A percentile compares a stretch with the other conserved stretches of the same genome.
phyloP scores from a whole-genome alignment of 164 flowering plant genomes.

The Saururus chinensis region DNA sequence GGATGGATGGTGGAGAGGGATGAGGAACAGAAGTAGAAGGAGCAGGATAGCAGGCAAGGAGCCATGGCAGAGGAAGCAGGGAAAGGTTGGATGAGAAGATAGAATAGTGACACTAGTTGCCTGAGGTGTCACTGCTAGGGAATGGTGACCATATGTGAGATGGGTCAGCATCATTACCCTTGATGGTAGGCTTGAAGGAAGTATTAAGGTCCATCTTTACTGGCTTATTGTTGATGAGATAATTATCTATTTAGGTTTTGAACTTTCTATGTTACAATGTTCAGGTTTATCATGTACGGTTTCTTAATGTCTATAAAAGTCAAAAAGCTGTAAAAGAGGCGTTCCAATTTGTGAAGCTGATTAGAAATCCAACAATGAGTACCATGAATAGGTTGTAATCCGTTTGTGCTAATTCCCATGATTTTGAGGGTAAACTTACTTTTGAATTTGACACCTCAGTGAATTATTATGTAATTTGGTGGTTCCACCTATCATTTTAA shows the following conservation, averaged over 20 bases:
- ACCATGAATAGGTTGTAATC: conserved; percentile 95
- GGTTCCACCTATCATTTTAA: neutral
- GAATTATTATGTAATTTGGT: too few relatives aligned
- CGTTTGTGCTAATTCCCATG: conserved; percentile 79
- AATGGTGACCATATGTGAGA: too few relatives aligned
- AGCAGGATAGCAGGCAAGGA: too few relatives aligned
- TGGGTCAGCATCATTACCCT: neutral
- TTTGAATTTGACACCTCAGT: neutral
- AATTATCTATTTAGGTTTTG: neutral
- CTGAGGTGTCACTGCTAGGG: too few relatives aligned
- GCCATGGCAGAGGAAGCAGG: too few relatives aligned
- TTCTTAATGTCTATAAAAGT: conserved; percentile 51
- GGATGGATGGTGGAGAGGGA: too few relatives aligned
- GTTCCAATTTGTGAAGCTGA: conserved; percentile 58
- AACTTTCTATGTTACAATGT: conserved; percentile 8
- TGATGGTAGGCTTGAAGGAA: too few relatives aligned
- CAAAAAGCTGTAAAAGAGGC: conserved; percentile 78
- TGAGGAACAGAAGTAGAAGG: too few relatives aligned
- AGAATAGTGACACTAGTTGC: too few relatives aligned
- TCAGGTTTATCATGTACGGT: conserved; percentile 74
- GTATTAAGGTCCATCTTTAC: neutral
- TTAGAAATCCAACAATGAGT: conserved; percentile 70
- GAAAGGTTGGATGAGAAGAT: too few relatives aligned
- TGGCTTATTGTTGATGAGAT: neutral
- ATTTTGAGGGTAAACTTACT: conserved; percentile 54